Conservation (phyloP, 192 early-diverging fungal species). For the Chytriomyces confervae region DNA sequence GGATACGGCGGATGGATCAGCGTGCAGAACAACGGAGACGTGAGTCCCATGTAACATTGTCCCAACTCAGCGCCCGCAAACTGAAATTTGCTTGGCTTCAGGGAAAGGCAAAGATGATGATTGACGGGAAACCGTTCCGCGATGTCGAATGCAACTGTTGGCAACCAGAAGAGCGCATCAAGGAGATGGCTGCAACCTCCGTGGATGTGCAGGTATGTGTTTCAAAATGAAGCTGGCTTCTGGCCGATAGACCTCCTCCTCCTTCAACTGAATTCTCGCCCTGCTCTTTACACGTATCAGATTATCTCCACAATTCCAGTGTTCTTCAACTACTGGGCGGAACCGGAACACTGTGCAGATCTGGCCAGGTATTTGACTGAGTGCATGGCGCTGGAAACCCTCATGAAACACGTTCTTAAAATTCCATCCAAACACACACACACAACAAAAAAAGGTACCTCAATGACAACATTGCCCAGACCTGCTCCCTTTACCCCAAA, state of each 20-base stretch:
- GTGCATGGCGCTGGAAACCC: background rate
- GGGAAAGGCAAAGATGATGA: slow-evolving; percentile 66
- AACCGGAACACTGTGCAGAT: slow-evolving; percentile 49
- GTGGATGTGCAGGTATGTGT: slow-evolving; percentile 63
- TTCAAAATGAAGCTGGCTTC: slow-evolving; percentile 25
- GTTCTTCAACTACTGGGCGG: slow-evolving; percentile 62
- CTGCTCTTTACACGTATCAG: background rate
- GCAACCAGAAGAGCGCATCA: slow-evolving; percentile 64
- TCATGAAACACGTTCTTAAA: background rate
- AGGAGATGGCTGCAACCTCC: slow-evolving; percentile 56
- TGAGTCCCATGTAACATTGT: background rate
- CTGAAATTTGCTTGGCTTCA: slow-evolving; percentile 35
- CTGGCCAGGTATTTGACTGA: slow-evolving; percentile 20
- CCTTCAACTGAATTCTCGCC: background rate
- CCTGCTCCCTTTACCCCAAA: slow-evolving; percentile 62
- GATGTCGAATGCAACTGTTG: slow-evolving; percentile 75
- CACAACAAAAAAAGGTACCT: slow-evolving; percentile 60
- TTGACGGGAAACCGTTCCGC: slow-evolving; percentile 72
- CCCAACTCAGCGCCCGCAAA: background rate
- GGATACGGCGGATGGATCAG: slow-evolving; percentile 54
- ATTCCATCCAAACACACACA: background rate
- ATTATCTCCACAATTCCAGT: slow-evolving; percentile 70
- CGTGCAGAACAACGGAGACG: slow-evolving; percentile 30
- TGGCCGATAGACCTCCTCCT: no score
- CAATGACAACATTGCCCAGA: slow-evolving; percentile 56